phyloP scores from a whole-genome alignment of 2,329 filamentous ascomycete species.

The Paecilomyces formosus region DNA sequence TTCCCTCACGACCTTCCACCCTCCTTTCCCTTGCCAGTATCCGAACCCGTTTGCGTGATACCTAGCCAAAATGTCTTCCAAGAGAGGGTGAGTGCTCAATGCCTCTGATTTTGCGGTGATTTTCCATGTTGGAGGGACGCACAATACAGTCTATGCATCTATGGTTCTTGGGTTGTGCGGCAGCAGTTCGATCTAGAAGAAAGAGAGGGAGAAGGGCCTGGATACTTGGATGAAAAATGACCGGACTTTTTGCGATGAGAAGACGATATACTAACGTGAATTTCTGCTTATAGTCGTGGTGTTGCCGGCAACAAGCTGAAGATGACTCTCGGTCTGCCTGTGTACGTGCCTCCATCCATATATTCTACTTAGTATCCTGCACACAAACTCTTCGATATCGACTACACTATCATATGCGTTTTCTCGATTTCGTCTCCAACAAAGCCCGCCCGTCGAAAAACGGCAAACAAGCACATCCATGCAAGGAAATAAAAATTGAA shows the following conservation, averaged over 20 bases:
- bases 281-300: constrained; percentile 58
- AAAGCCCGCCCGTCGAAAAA: background rate
- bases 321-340: constrained; percentile 99
- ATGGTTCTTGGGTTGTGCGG: background rate
- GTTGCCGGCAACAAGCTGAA: constrained; percentile 99
- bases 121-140: background rate
- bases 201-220: background rate
- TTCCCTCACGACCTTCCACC: constrained; percentile 20
- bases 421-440: background rate
- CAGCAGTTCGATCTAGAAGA: background rate
- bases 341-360: constrained; percentile 59
- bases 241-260: background rate
- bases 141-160: background rate
- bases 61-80: constrained; percentile 41
- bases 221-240: background rate
- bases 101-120: constrained; percentile 1
- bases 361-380: background rate
- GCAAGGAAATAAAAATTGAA: constrained; percentile 12
- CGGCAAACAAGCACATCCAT: constrained; percentile 4
- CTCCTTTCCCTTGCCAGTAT: constrained; percentile 25
- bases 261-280: background rate
- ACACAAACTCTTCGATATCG: constrained; percentile 2
- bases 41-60: constrained; percentile 32
- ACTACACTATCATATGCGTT: background rate
- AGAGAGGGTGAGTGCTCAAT: constrained; percentile 40